Percentiles rank a stretch among this genome's conserved stretches.
phyloP scores from a whole-genome alignment of 1,139 yeast species.

The Sugiyamaella xylanicola region DNA sequence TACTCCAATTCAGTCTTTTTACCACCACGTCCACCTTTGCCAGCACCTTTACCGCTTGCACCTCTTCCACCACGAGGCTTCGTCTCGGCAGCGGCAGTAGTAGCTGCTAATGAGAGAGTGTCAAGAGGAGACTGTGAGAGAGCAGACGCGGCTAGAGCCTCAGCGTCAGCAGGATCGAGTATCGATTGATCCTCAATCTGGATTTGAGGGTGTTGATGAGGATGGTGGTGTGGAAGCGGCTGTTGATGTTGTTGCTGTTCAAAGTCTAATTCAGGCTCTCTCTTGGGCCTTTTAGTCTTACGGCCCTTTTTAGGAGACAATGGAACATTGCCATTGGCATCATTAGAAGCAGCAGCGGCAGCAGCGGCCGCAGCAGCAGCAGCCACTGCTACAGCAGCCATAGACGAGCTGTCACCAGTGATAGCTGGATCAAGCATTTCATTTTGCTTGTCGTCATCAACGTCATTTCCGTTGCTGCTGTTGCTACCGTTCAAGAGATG shows the following conservation, averaged over 20 bases:
- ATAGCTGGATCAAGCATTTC: conserved; percentile 15
- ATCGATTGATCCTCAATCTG: conserved; percentile 4
- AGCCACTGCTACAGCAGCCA: not conserved
- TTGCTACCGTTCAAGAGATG: conserved; percentile 4
- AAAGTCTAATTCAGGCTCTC: not conserved
- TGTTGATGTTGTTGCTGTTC: not conserved
- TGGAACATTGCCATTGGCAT: not conserved
- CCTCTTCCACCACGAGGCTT: not conserved
- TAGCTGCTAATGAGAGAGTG: conserved; percentile 18
- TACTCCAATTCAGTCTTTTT: conserved; percentile 10
- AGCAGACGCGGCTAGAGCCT: conserved; percentile 17
- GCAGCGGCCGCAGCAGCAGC: conserved; percentile 9
- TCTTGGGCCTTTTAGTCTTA: conserved; percentile 1
- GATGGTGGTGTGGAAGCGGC: not conserved
- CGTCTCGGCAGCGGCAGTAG: conserved; percentile 16
- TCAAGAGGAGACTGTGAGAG: conserved; percentile 18
- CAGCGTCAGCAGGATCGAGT: conserved; percentile 14
- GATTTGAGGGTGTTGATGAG: not conserved
- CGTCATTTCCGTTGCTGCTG: not conserved
- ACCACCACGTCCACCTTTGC: conserved; percentile 4
- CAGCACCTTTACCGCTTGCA: not conserved
- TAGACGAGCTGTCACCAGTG: conserved; percentile 11
- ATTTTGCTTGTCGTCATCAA: not conserved
- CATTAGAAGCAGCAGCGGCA: not conserved
- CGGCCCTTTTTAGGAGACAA: conserved; percentile 7